phyloP scores from a whole-genome alignment of 2,329 filamentous ascomycete genomes.

The Aspergillus costaricaensis region DNA sequence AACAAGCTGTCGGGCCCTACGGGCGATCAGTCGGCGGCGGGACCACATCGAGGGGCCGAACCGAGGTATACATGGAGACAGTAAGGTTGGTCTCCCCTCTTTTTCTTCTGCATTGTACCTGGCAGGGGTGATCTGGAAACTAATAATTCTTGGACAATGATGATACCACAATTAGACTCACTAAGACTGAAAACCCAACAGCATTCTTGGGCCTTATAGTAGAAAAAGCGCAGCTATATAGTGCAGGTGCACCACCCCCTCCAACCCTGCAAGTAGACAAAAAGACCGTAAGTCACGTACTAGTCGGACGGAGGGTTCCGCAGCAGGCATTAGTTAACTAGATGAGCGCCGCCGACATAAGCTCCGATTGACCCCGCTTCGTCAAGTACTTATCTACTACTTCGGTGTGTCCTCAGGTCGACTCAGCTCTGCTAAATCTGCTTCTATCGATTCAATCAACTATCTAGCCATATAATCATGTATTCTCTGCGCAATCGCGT shows the following conservation, averaged over 20 bases:
- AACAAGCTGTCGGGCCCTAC: too few relatives aligned
- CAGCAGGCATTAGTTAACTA: neutral
- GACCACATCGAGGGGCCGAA: conserved; percentile 2
- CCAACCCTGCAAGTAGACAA: neutral
- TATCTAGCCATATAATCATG: conserved; percentile 50
- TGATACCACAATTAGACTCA: too few relatives aligned
- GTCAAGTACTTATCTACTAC: neutral
- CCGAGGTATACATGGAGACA: neutral
- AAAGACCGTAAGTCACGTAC: too few relatives aligned
- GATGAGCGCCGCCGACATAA: neutral
- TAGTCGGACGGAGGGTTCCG: neutral
- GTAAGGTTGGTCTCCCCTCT: too few relatives aligned
- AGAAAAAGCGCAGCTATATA: too few relatives aligned
- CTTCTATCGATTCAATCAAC: too few relatives aligned
- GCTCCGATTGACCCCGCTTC: neutral
- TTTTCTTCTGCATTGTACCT: neutral
- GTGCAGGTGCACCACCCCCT: too few relatives aligned
- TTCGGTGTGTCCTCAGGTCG: neutral
- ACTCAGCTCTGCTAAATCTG: neutral
- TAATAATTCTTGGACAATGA: too few relatives aligned
- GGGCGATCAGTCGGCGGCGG: conserved; percentile 1
- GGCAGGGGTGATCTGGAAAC: neutral
- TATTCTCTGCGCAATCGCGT: conserved; percentile 64
- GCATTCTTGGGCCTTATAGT: too few relatives aligned
- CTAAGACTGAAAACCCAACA: too few relatives aligned